Percentiles rank a stretch among this genome's conserved stretches.
Conservation (phyloP, 352 stramenopile species). For the Pythium biforme region DNA sequence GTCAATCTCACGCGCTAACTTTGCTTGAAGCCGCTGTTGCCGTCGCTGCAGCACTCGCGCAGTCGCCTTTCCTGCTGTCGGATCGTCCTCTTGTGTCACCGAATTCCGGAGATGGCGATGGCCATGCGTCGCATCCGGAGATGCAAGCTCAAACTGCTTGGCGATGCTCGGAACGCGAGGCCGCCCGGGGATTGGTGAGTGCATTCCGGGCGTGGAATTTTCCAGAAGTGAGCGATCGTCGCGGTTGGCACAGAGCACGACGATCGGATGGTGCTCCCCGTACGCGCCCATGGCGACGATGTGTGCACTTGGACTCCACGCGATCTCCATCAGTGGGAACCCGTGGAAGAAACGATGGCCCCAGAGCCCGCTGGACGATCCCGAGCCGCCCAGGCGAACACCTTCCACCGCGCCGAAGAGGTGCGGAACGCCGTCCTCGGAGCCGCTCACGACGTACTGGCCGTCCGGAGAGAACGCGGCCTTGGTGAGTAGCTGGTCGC, state of each 20-base stretch:
- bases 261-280: slow-evolving; percentile 57
- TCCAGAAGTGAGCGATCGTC: slow-evolving; percentile 24
- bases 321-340: slow-evolving; percentile 51
- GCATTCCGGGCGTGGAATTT: not conserved
- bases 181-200: not conserved
- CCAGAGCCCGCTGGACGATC: slow-evolving; percentile 37
- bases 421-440: slow-evolving; percentile 57
- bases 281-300: slow-evolving; percentile 66
- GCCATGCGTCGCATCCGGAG: not conserved
- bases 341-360: slow-evolving; percentile 53
- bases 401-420: slow-evolving; percentile 59
- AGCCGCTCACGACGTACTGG: slow-evolving; percentile 56
- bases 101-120: not conserved
- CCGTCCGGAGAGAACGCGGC: slow-evolving; percentile 66
- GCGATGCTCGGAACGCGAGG: no score
- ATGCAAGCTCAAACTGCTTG: not conserved
- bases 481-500: slow-evolving; percentile 45
- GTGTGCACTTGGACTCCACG: slow-evolving; percentile 58
- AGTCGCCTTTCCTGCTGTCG: slow-evolving; percentile 27
- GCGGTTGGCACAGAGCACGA: slow-evolving; percentile 54
- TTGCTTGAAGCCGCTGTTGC: slow-evolving; percentile 43
- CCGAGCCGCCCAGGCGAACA: slow-evolving; percentile 39
- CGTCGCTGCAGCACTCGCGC: slow-evolving; percentile 48
- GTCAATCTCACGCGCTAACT: slow-evolving; percentile 29
- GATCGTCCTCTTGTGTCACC: not conserved